phyloP scores from a whole-genome alignment of 106 monocot genomes.

The Dioscorea zingiberensis region DNA sequence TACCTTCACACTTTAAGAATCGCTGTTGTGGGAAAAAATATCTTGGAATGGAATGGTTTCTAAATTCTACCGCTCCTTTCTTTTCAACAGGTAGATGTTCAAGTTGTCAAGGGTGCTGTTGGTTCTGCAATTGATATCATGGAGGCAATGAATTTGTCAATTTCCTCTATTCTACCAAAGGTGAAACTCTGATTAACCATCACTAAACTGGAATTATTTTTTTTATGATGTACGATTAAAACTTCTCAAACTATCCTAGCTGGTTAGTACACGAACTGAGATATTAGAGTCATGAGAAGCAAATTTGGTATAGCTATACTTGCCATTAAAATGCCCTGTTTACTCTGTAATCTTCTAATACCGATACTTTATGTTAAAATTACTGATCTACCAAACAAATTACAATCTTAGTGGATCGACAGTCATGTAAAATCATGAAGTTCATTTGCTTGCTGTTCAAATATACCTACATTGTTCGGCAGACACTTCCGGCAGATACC shows the following conservation, averaged over 20 bases:
- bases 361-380: too few relatives aligned
- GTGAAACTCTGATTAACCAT: conserved; percentile 8
- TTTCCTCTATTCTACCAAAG: conserved; percentile 34
- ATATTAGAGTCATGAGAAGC: too few relatives aligned
- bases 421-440: too few relatives aligned
- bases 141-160: conserved; percentile 47
- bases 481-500: too few relatives aligned
- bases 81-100: conserved; percentile 36
- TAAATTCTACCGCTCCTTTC: background rate
- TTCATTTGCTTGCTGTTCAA: background rate
- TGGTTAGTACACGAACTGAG: too few relatives aligned
- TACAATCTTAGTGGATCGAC: too few relatives aligned
- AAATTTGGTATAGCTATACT: too few relatives aligned
- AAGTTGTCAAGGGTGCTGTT: conserved; percentile 44
- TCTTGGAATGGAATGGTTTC: background rate
- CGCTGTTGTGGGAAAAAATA: background rate
- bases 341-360: too few relatives aligned
- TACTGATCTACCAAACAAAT: too few relatives aligned
- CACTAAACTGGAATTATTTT: background rate
- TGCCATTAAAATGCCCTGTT: too few relatives aligned
- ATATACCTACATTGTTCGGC: background rate
- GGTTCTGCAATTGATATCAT: conserved; percentile 53
- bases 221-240: too few relatives aligned
- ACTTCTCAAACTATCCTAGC: too few relatives aligned
- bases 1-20: background rate